These are phyloP conservation scores for Coccomyxa subellipsoidea DNA, from an alignment of 163 green algal species.

Conservation along the genomic window DNA sequence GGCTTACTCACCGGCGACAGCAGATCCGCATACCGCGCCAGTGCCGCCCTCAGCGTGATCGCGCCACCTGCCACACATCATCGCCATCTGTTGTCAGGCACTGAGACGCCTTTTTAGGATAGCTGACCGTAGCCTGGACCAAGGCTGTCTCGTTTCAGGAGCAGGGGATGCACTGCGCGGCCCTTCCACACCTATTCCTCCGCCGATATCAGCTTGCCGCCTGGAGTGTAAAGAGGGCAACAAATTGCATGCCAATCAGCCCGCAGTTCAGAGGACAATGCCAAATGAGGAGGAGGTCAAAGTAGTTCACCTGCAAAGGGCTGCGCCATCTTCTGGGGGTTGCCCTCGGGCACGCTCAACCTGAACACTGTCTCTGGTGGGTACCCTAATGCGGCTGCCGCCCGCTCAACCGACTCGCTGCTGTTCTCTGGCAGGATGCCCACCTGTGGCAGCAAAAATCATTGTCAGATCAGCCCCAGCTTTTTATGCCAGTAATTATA, in stretches of 20 bases:
- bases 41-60: conserved; percentile 60
- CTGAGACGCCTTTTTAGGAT: too few relatives aligned
- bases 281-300: neutral
- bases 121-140: too few relatives aligned
- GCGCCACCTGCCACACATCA: conserved; percentile 31
- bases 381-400: conserved; percentile 60
- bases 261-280: neutral
- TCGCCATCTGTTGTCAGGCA: neutral
- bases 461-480: too few relatives aligned
- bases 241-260: neutral
- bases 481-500: too few relatives aligned
- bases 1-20: conserved; percentile 65
- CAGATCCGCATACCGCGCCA: conserved; percentile 87
- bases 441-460: conserved; percentile 36
- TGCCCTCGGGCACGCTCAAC: conserved; percentile 46
- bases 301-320: conserved; percentile 44
- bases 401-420: conserved; percentile 56
- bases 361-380: conserved; percentile 58
- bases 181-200: too few relatives aligned
- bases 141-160: too few relatives aligned
- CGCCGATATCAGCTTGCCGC: too few relatives aligned
- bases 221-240: neutral
- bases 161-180: too few relatives aligned
- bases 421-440: conserved; percentile 83
- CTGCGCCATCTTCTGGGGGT: conserved; percentile 35